phyloP scores from a whole-genome alignment of 1,139 yeast genomes.

The Scheffersomyces cryptocercus region DNA sequence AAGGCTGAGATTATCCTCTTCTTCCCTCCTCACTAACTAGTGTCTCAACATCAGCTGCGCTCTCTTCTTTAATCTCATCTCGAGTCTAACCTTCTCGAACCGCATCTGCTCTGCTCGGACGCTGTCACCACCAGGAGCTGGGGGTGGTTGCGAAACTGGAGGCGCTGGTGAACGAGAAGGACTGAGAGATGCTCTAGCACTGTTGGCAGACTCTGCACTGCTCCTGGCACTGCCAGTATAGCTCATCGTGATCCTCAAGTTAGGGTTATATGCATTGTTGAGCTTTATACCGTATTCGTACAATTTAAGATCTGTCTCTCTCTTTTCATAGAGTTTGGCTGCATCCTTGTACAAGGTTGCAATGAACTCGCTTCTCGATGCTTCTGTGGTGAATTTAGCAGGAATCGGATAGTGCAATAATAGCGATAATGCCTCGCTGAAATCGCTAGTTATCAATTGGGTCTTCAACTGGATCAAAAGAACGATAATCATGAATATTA shows the following conservation, averaged over 20 bases:
- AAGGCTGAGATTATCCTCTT: no score
- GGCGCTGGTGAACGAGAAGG: constrained; percentile 15
- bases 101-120: constrained; percentile 36
- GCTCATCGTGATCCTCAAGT: constrained; percentile 35
- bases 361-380: constrained; percentile 19
- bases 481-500: constrained; percentile 53
- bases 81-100: constrained; percentile 44
- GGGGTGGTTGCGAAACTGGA: constrained; percentile 9
- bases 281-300: constrained; percentile 42
- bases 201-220: constrained; percentile 16
- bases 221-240: constrained; percentile 21
- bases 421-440: constrained; percentile 60
- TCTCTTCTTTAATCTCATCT: constrained; percentile 46
- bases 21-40: neutral
- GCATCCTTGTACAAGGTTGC: constrained; percentile 32
- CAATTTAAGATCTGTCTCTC: constrained; percentile 38
- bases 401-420: constrained; percentile 58
- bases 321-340: constrained; percentile 25
- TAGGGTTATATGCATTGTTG: constrained; percentile 38
- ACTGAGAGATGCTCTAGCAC: constrained; percentile 7
- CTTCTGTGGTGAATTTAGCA: constrained; percentile 14
- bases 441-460: constrained; percentile 54
- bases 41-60: constrained; percentile 38
- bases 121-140: constrained; percentile 14
- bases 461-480: constrained; percentile 53